Evolutionary conservation across 2,329 filamentous ascomycete genomes (phyloP), one percentile per base, ranked within the genome.

Genomic region (Stenocarpella maydis): DNA sequence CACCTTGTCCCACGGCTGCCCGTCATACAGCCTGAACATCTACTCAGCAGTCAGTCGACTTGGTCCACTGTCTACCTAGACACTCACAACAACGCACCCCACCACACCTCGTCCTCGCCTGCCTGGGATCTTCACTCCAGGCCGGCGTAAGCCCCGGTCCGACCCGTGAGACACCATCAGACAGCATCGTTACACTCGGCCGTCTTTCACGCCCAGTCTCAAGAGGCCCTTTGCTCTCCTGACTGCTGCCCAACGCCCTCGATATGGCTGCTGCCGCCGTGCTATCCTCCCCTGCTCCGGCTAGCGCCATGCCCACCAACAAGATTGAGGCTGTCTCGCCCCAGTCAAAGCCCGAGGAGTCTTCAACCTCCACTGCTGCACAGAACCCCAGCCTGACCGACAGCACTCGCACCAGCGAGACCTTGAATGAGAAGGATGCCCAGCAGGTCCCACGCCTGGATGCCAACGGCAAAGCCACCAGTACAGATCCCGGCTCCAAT

Each of bases 391-490:
- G 65, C 21, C 43, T 68, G 63, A 77, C 75, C 53, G 76, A 78
- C 49, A 80, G 78, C 70, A 76, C 77, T 15, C 77, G 77, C 52
- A 78, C 76, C 58, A 79, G 78, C 70, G 77, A 79, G 64, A 77
- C 76, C 28, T 74, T 77, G 63, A 74, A 74, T 26, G 77, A 78
- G 68, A 78, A 79, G 70, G 74, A 75, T 37, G 43, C 73, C 58
- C 68, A 72, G 47, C 60, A 73, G 21, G 64, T 72, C 9, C 66
- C 72, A 28, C 61, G 37, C 3, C 43, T 53, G 24, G 55, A 43
- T 39, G n/a, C 53, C 1, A 17, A 55, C 14, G 61, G 47, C n/a
- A 54, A 54, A 24, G 31, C 14, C 6, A 15, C 15, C 28, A 41
- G 24, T 66, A 41, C 65, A 73, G 72, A 69, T 4, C 41, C 45